Percentiles rank a stretch among this genome's conserved stretches.
These are phyloP conservation scores for Pythium chondricola DNA, from an alignment of 352 stramenopile genomes.

Conservation along the genomic window DNA sequence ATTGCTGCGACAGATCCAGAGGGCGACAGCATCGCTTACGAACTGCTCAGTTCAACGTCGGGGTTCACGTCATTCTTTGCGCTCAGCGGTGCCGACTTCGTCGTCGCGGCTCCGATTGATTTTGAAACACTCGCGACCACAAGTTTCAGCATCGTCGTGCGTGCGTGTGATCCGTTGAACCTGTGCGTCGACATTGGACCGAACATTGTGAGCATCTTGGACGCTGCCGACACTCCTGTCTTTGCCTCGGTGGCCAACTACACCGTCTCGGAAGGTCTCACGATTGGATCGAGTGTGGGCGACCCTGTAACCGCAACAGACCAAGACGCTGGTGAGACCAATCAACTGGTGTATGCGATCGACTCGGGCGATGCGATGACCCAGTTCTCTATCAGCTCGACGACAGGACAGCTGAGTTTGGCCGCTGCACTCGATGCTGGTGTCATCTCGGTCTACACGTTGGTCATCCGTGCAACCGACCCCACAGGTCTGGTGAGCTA, in stretches of 20 bases:
- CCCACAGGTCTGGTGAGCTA: slow-evolving; percentile 27
- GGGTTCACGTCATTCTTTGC: slow-evolving; percentile 13
- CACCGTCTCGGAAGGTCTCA: slow-evolving; percentile 13
- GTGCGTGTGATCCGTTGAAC: slow-evolving; percentile 32
- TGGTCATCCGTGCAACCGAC: slow-evolving; percentile 42
- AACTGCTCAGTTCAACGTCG: slow-evolving; percentile 9
- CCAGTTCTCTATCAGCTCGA: slow-evolving; percentile 34
- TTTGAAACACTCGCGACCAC: slow-evolving; percentile 21
- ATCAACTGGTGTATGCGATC: slow-evolving; percentile 36
- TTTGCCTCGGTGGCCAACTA: slow-evolving; percentile 14
- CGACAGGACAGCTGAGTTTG: slow-evolving; percentile 28
- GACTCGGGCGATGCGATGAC: slow-evolving; percentile 34
- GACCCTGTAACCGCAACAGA: slow-evolving; percentile 29
- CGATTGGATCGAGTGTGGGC: slow-evolving; percentile 15
- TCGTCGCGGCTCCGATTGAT: slow-evolving; percentile 11
- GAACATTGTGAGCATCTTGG: slow-evolving; percentile 27
- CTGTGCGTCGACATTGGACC: slow-evolving; percentile 36
- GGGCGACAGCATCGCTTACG: slow-evolving; percentile 23
- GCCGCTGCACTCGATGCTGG: slow-evolving; percentile 27
- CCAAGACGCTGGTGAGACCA: slow-evolving; percentile 38
- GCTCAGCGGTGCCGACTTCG: neutral
- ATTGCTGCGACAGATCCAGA: slow-evolving; percentile 33
- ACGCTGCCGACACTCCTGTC: slow-evolving; percentile 37
- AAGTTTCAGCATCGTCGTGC: slow-evolving; percentile 22
- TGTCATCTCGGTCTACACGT: slow-evolving; percentile 24